Evolutionary conservation across 768 basidiomycete genomes (phyloP), one percentile per base, ranked within the genome.

Genomic region (Amanita inopinata): DNA sequence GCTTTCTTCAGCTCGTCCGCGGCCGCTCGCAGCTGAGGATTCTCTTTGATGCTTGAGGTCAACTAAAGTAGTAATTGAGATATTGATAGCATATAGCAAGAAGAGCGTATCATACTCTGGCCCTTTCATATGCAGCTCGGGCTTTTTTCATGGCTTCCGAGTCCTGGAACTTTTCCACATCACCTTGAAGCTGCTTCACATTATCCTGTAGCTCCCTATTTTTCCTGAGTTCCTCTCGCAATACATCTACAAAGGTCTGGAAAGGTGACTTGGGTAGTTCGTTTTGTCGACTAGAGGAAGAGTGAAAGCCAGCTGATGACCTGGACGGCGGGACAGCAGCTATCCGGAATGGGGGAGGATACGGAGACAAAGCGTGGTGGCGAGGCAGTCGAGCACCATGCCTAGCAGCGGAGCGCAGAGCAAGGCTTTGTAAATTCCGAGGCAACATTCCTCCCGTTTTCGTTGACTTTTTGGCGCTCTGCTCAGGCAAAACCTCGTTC

Each of bases 141-240:
- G 92, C 92, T 53, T 73, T 75, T 67, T 88, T 90, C 90, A 99
- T 83, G 10, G 92, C 84, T 57, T 94, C 91, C 41, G 89, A 91
- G 60, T 97, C 96, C 69, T 97, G 93, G 37, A 97, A 64, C 65
- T 96, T 96, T 65, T 90, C 88, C 27, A 96, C 94, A 61, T 98
- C 92, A 49, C 96, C 96, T 64, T 94, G 90, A 12, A 99, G 72
- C 64, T 96, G 90, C 67, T 92, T 93, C 36, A 97, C 84, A 62
- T 94, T 94, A 24, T 98, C 93, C 65, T 94, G 90, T 38, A 96
- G 70, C 59, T 94, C 93, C 49, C 91, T 67, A 57, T 89, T 94
- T 71, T 97, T 98, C 58, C 78, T 72, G 33, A 99, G 64, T 64
- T 99, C 96, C 40, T 96, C 92, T 51, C 75, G 79, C 33, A 99